phyloP scores from a whole-genome alignment of 2,329 filamentous ascomycete genomes.

The Colletotrichum tamarilloi region DNA sequence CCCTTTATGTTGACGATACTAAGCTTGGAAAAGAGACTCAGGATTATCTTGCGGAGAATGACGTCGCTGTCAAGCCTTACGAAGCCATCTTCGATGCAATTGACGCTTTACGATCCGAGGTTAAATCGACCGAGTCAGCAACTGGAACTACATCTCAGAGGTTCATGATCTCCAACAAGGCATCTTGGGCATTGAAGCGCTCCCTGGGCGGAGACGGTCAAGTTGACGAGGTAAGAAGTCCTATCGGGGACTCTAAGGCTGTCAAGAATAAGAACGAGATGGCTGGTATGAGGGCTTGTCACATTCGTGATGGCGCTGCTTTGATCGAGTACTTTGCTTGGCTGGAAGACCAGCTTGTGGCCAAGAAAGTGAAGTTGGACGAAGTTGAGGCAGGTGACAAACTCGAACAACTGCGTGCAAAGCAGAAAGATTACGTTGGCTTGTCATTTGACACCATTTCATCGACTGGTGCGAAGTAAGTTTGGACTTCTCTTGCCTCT shows the following conservation, averaged over 20 bases:
- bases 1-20: slow-evolving; percentile 84
- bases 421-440: slow-evolving; percentile 81
- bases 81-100: slow-evolving; percentile 83
- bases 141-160: slow-evolving; percentile 61
- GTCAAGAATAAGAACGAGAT: slow-evolving; percentile 93
- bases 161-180: slow-evolving; percentile 87
- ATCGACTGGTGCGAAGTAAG: slow-evolving; percentile 82
- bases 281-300: slow-evolving; percentile 92
- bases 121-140: slow-evolving; percentile 28
- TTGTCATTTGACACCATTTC: slow-evolving; percentile 97
- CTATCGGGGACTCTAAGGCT: slow-evolving; percentile 90
- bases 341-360: slow-evolving; percentile 88
- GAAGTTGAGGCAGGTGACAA: slow-evolving; percentile 95
- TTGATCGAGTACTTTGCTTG: slow-evolving; percentile 95
- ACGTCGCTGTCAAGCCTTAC: slow-evolving; percentile 84
- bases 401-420: slow-evolving; percentile 79
- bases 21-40: slow-evolving; percentile 79
- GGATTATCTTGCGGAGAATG: slow-evolving; percentile 74
- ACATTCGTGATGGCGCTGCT: slow-evolving; percentile 92
- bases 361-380: slow-evolving; percentile 79
- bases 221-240: slow-evolving; percentile 88
- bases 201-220: slow-evolving; percentile 86
- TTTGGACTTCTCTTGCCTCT: slow-evolving; percentile 29
- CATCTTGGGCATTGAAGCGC: slow-evolving; percentile 91
- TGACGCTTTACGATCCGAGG: slow-evolving; percentile 62